Evolutionary conservation across 495 filamentous ascomycete genomes (phyloP).

Genomic region (Tuber magnatum): DNA sequence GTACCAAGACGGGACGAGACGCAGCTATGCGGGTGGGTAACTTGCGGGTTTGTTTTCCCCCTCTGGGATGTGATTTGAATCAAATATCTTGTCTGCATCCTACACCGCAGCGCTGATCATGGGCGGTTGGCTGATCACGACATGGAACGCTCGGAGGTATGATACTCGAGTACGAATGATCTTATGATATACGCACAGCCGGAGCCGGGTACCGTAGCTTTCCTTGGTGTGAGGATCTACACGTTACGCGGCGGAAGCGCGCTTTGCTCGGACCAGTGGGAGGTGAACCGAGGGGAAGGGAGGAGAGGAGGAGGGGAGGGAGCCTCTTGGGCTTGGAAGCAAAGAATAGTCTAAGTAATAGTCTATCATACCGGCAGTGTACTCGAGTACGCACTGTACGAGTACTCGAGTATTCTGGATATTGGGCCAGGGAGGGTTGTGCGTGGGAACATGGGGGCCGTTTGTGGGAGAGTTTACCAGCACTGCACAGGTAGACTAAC

Average conservation of each 20-base stretch:
- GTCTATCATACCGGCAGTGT: no score
- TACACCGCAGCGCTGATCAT: background rate
- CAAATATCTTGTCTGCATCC: background rate
- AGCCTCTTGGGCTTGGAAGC: background rate
- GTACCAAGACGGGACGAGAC: background rate
- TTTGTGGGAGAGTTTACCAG: background rate
- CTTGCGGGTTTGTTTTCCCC: no score
- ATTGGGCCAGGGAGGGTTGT: background rate
- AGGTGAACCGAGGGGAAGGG: no score
- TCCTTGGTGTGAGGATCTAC: background rate
- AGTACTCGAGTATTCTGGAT: no score
- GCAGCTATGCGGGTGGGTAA: no score
- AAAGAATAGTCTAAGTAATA: background rate
- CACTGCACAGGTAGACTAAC: no score
- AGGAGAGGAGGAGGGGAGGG: no score
- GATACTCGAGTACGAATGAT: no score
- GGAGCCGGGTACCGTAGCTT: background rate
- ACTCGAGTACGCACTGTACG: no score
- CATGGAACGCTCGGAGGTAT: background rate
- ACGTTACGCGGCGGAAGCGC: background rate
- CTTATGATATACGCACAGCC: background rate
- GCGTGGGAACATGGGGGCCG: background rate
- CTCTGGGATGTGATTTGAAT: background rate
- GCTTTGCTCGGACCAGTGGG: no score
- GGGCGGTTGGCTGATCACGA: background rate